Percentiles rank a stretch among this genome's conserved stretches.
These are phyloP conservation scores for Plasmodium yoelii DNA, from an alignment of 169 alveolate genomes.

Conservation along the genomic window DNA sequence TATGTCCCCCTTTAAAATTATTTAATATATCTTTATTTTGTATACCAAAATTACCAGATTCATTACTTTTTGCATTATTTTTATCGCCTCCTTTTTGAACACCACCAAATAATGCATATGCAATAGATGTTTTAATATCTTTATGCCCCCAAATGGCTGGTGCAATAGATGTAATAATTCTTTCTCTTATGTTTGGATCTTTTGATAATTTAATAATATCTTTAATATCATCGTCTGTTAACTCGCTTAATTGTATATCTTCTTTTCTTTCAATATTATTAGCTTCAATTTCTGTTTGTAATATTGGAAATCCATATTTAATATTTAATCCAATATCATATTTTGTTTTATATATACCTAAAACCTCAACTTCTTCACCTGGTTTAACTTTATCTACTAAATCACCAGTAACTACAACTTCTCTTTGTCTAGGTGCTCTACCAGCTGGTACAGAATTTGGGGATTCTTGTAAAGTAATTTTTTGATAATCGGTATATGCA, in stretches of 20 bases:
- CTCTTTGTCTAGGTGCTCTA: conserved; percentile 98
- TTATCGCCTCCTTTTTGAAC: conserved; percentile 84
- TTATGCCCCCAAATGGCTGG: conserved; percentile 99
- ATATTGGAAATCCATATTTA: conserved; percentile 97
- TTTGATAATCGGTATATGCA: conserved; percentile 96
- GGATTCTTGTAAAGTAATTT: conserved; percentile 97
- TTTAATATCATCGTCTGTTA: conserved; percentile 95
- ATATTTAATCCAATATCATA: conserved; percentile 95
- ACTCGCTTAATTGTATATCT: conserved; percentile 90
- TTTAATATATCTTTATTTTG: conserved; percentile 87
- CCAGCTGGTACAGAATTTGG: conserved; percentile 99
- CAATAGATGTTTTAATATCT: conserved; percentile 93
- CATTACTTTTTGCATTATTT: conserved; percentile 57
- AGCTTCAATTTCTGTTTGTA: conserved; percentile 96
- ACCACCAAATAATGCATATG: conserved; percentile 96
- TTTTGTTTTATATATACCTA: conserved; percentile 96
- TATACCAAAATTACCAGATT: conserved; percentile 47
- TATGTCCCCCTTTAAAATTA: conserved; percentile 95
- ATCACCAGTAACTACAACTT: conserved; percentile 96
- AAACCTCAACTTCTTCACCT: conserved; percentile 98
- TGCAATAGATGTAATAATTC: conserved; percentile 96
- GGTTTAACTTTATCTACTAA: conserved; percentile 98
- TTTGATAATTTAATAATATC: conserved; percentile 92
- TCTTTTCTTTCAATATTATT: conserved; percentile 93
- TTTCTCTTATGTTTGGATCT: conserved; percentile 95